These are phyloP conservation scores for Gyrodon lividus DNA, from an alignment of 768 basidiomycete species.

Conservation along the genomic window DNA sequence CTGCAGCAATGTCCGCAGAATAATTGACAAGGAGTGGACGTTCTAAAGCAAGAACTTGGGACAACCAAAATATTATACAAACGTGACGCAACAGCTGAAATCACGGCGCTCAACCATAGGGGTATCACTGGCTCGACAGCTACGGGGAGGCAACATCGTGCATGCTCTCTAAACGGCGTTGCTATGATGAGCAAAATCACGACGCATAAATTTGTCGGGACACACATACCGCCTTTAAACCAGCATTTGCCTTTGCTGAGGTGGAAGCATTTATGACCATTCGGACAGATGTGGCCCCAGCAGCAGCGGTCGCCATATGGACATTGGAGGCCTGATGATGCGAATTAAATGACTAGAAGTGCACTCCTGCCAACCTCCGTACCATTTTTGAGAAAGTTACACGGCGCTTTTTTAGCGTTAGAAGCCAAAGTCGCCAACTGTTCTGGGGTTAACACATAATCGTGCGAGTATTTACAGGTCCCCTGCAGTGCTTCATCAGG, in stretches of 20 bases:
- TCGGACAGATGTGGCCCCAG: conserved; percentile 83
- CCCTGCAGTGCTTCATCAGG: conserved; percentile 38
- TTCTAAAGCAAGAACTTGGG: conserved; percentile 21
- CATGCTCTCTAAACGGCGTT: conserved; percentile 38
- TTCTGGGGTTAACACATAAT: conserved; percentile 68
- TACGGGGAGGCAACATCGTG: conserved; percentile 27
- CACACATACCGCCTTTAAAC: conserved; percentile 69
- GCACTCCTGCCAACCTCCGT: conserved; percentile 7
- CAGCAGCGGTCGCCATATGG: conserved; percentile 77
- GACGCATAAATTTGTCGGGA: background rate
- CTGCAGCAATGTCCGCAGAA: conserved; percentile 21
- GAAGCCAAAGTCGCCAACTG: conserved; percentile 68
- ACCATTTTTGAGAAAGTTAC: conserved; percentile 83
- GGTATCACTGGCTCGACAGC: conserved; percentile 22
- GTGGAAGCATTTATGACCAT: conserved; percentile 68
- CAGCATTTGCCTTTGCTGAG: conserved; percentile 81
- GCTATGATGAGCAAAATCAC: background rate
- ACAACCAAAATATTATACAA: conserved; percentile 9
- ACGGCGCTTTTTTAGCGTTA: conserved; percentile 84
- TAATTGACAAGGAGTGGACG: conserved; percentile 20
- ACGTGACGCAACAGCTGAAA: background rate
- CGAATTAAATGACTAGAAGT: conserved; percentile 3
- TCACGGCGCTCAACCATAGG: conserved; percentile 5
- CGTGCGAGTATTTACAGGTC: conserved; percentile 82
- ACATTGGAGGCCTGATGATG: conserved; percentile 57